Evolutionary conservation across 257 asterid species (phyloP).

Genomic region (Nicotiana benthamiana): DNA sequence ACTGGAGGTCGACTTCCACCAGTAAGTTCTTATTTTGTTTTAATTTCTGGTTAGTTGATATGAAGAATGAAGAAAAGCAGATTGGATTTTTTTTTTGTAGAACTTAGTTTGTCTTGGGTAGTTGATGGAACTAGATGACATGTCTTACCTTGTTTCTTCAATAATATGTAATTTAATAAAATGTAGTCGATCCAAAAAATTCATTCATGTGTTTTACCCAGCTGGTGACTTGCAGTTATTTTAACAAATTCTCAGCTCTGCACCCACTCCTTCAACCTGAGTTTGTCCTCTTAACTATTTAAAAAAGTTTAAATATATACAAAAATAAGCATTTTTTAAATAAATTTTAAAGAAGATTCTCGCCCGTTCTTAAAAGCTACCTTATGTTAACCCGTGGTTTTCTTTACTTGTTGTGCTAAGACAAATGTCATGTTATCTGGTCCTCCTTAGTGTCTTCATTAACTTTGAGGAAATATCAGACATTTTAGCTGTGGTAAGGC

Average conservation of each 20-base stretch:
- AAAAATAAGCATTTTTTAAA: not conserved
- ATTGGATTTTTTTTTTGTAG: not conserved
- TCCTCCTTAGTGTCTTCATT: not conserved
- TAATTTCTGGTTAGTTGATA: not conserved
- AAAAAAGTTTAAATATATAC: not conserved
- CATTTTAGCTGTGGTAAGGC: not conserved
- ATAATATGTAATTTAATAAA: not conserved
- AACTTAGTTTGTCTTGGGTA: not conserved
- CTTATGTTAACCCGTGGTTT: not conserved
- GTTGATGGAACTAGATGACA: not conserved
- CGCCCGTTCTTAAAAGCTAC: not conserved
- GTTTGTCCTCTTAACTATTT: not conserved
- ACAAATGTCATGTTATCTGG: not conserved
- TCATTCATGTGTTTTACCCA: not conserved
- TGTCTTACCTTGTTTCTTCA: not conserved
- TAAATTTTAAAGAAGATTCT: not conserved
- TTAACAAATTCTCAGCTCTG: not conserved
- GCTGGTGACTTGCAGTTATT: not conserved
- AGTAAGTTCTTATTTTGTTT: slow-evolving; percentile 28
- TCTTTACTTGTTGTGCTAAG: not conserved
- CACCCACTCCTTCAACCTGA: not conserved
- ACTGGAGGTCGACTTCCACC: slow-evolving; percentile 49
- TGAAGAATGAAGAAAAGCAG: not conserved
- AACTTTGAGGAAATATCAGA: not conserved
- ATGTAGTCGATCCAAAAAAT: not conserved